Evolutionary conservation across 495 filamentous ascomycete genomes (phyloP), one percentile per base, ranked within the genome.

Genomic region (Daldinia loculata): DNA sequence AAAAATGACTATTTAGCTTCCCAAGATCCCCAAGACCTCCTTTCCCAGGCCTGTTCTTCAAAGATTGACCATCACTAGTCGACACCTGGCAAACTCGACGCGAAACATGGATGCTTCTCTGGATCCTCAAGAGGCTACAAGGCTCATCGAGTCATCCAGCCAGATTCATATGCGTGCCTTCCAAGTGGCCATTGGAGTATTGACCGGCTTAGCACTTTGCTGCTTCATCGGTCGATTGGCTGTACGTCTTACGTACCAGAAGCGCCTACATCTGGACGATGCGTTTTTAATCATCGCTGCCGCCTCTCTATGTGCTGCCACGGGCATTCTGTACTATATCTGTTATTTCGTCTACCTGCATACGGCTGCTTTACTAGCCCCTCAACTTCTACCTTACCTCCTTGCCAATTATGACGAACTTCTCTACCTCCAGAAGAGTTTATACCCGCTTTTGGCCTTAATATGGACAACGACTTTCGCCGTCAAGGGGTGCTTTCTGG

Each of bases 401-500:
- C 51, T 63, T 19, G 7, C 56, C 26, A 32, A 41, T 17, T 67
- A 60, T 11, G 32, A 62, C 2, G 30, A 56, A 3, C 63, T 71
- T 29, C 36, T 71, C 34, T 50, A 45, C 8, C 51, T 71, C 15
- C 57, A 67, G 50, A 62, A 66, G 48, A 50, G 14, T 9, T 39
- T 63, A 6, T 66, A 57, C 43, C 57, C 63, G 0, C 67, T 63
- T 30, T 17, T 71, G 6, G 56, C 57, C 51, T 36, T 71, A 12
- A 60, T 61, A 53, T 71, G 69, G 69, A 71, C 69, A 15, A 66
- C 69, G 1, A 71, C 62, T 0, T 71, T 53, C 27, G 56, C 63
- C 6, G 69, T 71, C 56, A 71, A 71, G 39, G 64, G 64, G 4
- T 71, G 63, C 48, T 71, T 71, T 8, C 50, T 71, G 29, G 69